Evolutionary conservation across 2,329 filamentous ascomycete genomes (phyloP).

Genomic region (Xylaria sp.): DNA sequence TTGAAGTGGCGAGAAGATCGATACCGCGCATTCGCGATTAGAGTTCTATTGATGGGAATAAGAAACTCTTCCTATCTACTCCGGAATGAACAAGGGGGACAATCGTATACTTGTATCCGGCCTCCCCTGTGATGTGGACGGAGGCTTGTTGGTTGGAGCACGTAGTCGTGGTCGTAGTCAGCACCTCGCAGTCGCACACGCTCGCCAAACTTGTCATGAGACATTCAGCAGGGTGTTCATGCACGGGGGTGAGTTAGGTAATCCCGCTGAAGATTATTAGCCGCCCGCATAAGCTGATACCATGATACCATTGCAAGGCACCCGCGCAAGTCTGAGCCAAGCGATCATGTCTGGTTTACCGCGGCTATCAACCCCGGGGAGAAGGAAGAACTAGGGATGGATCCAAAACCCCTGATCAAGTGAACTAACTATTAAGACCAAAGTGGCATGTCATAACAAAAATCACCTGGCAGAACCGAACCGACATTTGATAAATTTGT

Average conservation of each 20-base stretch:
- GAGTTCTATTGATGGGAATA: background rate
- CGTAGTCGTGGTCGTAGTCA: conserved; percentile 6
- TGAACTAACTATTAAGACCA: background rate
- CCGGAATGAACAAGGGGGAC: background rate
- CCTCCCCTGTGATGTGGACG: background rate
- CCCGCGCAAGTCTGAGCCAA: background rate
- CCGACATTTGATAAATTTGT: background rate
- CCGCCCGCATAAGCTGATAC: background rate
- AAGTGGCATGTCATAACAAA: background rate
- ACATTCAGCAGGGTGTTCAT: conserved; percentile 7
- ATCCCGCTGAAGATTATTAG: background rate
- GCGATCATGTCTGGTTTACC: conserved; percentile 1
- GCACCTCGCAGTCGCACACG: conserved; percentile 5
- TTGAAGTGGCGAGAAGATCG: background rate
- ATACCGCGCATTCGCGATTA: background rate
- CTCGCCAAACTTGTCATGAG: background rate
- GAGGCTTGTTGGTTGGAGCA: background rate
- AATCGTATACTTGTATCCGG: background rate
- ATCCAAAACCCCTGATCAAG: conserved; percentile 5
- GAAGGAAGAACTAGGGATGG: conserved; percentile 21
- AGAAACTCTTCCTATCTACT: background rate
- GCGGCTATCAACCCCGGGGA: conserved; percentile 29
- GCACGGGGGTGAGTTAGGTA: background rate
- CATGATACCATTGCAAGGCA: background rate
- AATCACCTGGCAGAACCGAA: background rate